These are phyloP conservation scores for Entoloma clypeatum DNA, from an alignment of 1,284 basidiomycete species.

Conservation along the genomic window DNA sequence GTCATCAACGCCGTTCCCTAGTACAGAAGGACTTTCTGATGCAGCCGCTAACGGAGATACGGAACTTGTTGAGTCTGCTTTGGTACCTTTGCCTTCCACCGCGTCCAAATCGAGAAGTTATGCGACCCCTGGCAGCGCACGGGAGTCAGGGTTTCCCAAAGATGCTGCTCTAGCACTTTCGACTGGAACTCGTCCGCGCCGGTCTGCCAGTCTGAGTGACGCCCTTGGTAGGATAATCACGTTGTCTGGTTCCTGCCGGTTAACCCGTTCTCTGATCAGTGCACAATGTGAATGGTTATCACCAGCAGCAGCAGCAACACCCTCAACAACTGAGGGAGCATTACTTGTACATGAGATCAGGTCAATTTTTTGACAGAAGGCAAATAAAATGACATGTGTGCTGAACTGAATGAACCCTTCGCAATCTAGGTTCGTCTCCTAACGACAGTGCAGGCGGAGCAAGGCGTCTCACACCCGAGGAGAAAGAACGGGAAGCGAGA, in stretches of 20 bases:
- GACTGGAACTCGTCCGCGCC: slow-evolving; percentile 46
- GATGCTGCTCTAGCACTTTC: slow-evolving; percentile 31
- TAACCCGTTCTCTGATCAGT: slow-evolving; percentile 7
- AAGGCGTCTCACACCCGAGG: slow-evolving; percentile 49
- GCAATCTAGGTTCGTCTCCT: slow-evolving; percentile 27
- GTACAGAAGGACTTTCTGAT: slow-evolving; percentile 12
- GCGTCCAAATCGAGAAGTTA: slow-evolving; percentile 23
- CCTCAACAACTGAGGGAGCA: slow-evolving; percentile 17
- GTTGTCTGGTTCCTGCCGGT: not conserved
- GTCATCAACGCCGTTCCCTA: slow-evolving; percentile 20
- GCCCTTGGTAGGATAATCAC: slow-evolving; percentile 33
- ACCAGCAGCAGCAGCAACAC: slow-evolving; percentile 17
- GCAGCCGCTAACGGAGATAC: slow-evolving; percentile 8
- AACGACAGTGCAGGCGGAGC: slow-evolving; percentile 34
- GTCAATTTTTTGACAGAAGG: slow-evolving; percentile 2
- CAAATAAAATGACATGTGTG: slow-evolving; percentile 1
- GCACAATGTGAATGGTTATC: slow-evolving; percentile 18
- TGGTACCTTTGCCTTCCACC: slow-evolving; percentile 19
- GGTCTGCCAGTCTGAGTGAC: slow-evolving; percentile 69
- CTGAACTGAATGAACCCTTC: slow-evolving; percentile 1
- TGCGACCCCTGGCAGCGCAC: slow-evolving; percentile 15
- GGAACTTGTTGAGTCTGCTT: slow-evolving; percentile 24
- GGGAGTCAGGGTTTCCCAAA: slow-evolving; percentile 15
- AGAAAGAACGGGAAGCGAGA: slow-evolving; percentile 47
- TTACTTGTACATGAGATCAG: slow-evolving; percentile 14